Evolutionary conservation across 2,329 filamentous ascomycete genomes (phyloP).

Genomic region (Exophiala viscosa): DNA sequence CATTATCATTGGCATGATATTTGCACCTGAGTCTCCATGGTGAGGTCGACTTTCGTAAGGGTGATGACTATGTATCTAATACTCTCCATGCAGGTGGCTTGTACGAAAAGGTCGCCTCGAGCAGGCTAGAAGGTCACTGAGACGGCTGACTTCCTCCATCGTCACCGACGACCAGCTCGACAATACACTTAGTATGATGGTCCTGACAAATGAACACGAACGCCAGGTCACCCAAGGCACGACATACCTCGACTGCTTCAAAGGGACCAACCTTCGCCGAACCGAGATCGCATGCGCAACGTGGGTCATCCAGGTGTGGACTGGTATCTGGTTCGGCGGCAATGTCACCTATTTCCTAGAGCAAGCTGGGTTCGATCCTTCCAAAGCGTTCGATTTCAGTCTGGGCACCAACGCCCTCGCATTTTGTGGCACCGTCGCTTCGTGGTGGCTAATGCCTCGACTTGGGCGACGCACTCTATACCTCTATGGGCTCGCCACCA

Average conservation of each 20-base stretch:
- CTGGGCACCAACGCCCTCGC: slow-evolving; percentile 62
- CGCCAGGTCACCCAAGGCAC: slow-evolving; percentile 6
- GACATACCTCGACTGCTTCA: slow-evolving; percentile 78
- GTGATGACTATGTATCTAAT: too few species aligned
- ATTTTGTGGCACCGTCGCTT: slow-evolving; percentile 48
- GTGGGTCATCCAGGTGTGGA: slow-evolving; percentile 61
- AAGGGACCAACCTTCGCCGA: slow-evolving; percentile 69
- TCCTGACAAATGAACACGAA: slow-evolving; percentile 36
- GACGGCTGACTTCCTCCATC: slow-evolving; percentile 39
- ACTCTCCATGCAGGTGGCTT: slow-evolving; percentile 36
- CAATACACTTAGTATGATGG: slow-evolving; percentile 36
- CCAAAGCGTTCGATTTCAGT: slow-evolving; percentile 40
- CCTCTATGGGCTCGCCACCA: slow-evolving; percentile 32
- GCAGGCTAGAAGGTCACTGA: slow-evolving; percentile 41
- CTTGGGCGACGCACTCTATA: slow-evolving; percentile 42
- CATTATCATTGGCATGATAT: slow-evolving; percentile 41
- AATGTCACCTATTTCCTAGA: slow-evolving; percentile 47
- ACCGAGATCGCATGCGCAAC: slow-evolving; percentile 68
- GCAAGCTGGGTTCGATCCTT: slow-evolving; percentile 35
- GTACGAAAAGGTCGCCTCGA: slow-evolving; percentile 37
- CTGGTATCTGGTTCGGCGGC: slow-evolving; percentile 44
- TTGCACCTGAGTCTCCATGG: slow-evolving; percentile 39
- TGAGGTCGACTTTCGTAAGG: too few species aligned
- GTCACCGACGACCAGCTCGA: slow-evolving; percentile 26
- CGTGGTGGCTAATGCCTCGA: slow-evolving; percentile 43